Base-by-base conservation (phyloP, 2,329 filamentous ascomycete genomes). In the Exserohilum turcica region DNA sequence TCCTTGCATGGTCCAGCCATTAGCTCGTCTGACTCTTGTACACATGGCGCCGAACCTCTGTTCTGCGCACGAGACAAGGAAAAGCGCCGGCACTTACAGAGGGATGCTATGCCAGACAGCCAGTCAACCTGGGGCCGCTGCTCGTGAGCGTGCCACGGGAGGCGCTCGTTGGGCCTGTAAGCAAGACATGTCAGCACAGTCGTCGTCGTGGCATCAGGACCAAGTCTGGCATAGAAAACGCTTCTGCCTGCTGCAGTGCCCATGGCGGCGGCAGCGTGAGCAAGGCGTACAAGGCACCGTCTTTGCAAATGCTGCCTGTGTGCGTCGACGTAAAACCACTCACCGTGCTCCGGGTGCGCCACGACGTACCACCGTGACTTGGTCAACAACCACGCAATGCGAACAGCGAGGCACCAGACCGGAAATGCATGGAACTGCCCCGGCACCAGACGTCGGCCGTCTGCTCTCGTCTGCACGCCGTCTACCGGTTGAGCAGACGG, bases 311-410 rank as follows among this genome's bases (percentile, higher is more conserved):
- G 35, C 15, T 40, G 42, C 32, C 39, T 54, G 46, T 24, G 21
- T 5, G 7, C 21, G 50, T 58, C 50, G 46, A 37, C 38, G 52
- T 61, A 45, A 55, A 56, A 46, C 21, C 21, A 59, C 66, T 59
- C 64, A 69, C 69, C 42, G 56, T 63, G 49, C 16, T 56, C 54
- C 52, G 52, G 50, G 16, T 52, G 47, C 47, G 48, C 56, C 32
- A 24, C 18, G 47, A 32, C 48, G 64, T 63, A 52, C 48, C 51
- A 61, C 56, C 58, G 52, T 61, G 61, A 61, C 64, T 63, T 66
- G 60, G 43, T 56, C 28, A 45, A 43, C 27, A 58, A 43, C 27
- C 57, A 46, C 52, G 52, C 50, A 51, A 53, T 57, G 56, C 54
- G 45, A 57, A 44, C 43, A 9, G 47, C 51, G 16, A 62, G 46